Evolutionary conservation across 2,329 filamentous ascomycete genomes (phyloP).

Genomic region (Aspergillus piperis): DNA sequence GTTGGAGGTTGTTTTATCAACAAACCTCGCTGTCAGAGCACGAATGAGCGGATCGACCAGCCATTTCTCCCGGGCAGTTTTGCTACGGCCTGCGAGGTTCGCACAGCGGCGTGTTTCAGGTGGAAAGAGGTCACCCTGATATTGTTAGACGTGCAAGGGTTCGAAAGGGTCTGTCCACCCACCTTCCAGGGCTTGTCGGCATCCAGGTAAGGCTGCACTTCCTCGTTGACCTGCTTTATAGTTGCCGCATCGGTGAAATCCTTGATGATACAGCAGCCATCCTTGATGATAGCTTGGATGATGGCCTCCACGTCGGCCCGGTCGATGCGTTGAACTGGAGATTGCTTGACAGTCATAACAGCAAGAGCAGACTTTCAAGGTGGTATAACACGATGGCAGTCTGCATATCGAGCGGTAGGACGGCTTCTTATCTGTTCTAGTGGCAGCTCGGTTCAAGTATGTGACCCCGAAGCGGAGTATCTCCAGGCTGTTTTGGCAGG

Average conservation of each 20-base stretch:
- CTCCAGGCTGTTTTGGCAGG: background rate
- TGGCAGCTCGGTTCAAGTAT: background rate
- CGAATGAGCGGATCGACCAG: constrained; percentile 17
- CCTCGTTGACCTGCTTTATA: constrained; percentile 3
- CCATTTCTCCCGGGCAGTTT: constrained; percentile 13
- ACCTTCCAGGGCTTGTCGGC: constrained; percentile 19
- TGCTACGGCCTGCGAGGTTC: constrained; percentile 17
- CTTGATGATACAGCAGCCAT: constrained; percentile 15
- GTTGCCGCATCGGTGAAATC: constrained; percentile 12
- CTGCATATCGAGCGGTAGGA: background rate
- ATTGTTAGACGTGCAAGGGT: background rate
- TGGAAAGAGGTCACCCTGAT: constrained; percentile 18
- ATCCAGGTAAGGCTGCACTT: constrained; percentile 13
- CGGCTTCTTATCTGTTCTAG: background rate
- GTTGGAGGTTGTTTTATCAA: constrained; percentile 31
- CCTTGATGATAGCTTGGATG: constrained; percentile 8
- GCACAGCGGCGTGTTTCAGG: constrained; percentile 17
- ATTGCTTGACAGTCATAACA: constrained; percentile 10
- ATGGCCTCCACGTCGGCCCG: constrained; percentile 2
- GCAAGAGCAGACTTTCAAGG: too few species aligned
- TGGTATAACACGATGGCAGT: background rate
- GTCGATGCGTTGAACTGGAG: constrained; percentile 9
- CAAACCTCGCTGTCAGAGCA: constrained; percentile 22
- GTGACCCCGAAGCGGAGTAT: background rate
- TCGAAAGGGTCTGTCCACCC: background rate